These are phyloP conservation scores for Dioszegia crocea DNA, from an alignment of 768 basidiomycete genomes.

Conservation along the genomic window DNA sequence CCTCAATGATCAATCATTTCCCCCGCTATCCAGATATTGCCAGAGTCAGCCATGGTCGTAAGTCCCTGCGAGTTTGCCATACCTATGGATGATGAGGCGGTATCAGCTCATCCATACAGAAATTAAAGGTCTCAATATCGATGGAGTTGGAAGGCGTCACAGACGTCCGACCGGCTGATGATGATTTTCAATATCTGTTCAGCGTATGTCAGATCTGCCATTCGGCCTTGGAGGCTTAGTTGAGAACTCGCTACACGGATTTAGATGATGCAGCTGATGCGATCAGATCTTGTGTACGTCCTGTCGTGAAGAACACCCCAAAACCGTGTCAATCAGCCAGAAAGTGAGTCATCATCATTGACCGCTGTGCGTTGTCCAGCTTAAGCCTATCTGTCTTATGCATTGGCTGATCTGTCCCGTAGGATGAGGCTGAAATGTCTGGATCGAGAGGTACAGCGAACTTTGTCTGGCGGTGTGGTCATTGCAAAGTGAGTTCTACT, in stretches of 20 bases:
- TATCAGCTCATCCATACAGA: constrained; percentile 23
- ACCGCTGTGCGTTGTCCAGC: not conserved
- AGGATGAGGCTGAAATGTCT: constrained; percentile 47
- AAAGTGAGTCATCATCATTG: constrained; percentile 28
- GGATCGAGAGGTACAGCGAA: constrained; percentile 47
- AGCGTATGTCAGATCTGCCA: constrained; percentile 40
- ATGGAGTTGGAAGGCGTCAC: constrained; percentile 49
- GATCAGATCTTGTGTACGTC: constrained; percentile 20
- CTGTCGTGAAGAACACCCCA: constrained; percentile 45
- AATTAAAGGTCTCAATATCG: constrained; percentile 40
- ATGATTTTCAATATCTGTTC: constrained; percentile 45
- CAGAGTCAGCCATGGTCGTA: constrained; percentile 10
- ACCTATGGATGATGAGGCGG: not conserved
- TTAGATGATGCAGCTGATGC: not conserved
- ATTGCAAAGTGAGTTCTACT: constrained; percentile 48
- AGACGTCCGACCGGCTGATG: constrained; percentile 36
- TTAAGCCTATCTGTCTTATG: not conserved
- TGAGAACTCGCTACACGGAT: not conserved
- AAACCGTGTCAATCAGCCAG: constrained; percentile 42
- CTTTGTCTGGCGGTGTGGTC: constrained; percentile 46
- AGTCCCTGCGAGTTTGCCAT: not conserved
- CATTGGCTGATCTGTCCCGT: constrained; percentile 5
- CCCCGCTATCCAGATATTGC: not conserved
- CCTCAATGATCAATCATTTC: too few species aligned
- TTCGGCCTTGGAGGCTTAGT: not conserved